A percentile compares a stretch with the other conserved stretches of the same genome.
phyloP scores from a whole-genome alignment of 768 basidiomycete species.

The Gelatoporia subvermispora region DNA sequence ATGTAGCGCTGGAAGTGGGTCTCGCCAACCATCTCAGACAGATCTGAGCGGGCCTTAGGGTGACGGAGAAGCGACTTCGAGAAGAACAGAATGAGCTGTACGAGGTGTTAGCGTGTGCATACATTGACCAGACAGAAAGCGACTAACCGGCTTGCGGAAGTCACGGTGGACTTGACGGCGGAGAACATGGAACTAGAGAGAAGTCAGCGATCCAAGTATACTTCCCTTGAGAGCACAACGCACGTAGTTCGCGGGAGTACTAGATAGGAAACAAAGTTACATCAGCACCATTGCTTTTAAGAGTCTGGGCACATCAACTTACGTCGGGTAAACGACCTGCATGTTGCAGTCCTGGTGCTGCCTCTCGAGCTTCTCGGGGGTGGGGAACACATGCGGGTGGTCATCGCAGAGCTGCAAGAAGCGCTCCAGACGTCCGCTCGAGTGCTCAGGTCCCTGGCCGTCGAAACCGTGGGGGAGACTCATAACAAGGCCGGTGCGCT shows the following conservation, averaged over 20 bases:
- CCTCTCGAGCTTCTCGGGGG: slow-evolving; percentile 81
- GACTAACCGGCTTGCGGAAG: slow-evolving; percentile 88
- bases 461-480: slow-evolving; percentile 94
- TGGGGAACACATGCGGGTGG: slow-evolving; percentile 88
- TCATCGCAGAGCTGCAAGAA: slow-evolving; percentile 98
- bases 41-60: slow-evolving; percentile 80
- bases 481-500: slow-evolving; percentile 87
- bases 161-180: slow-evolving; percentile 96
- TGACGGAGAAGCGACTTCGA: slow-evolving; percentile 95
- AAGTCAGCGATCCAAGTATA: slow-evolving; percentile 8
- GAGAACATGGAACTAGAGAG: slow-evolving; percentile 82
- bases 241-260: slow-evolving; percentile 93
- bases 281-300: background rate
- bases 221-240: slow-evolving; percentile 13
- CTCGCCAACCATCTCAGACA: slow-evolving; percentile 86
- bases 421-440: slow-evolving; percentile 89
- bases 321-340: slow-evolving; percentile 98
- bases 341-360: slow-evolving; percentile 99
- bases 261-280: slow-evolving; percentile 22
- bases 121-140: background rate
- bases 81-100: slow-evolving; percentile 89
- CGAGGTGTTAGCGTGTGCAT: background rate
- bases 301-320: slow-evolving; percentile 34
- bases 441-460: slow-evolving; percentile 98
- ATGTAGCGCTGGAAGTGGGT: slow-evolving; percentile 92